Conservation (phyloP, 495 filamentous ascomycete species). For the Penicillium cosmopolitanum region DNA sequence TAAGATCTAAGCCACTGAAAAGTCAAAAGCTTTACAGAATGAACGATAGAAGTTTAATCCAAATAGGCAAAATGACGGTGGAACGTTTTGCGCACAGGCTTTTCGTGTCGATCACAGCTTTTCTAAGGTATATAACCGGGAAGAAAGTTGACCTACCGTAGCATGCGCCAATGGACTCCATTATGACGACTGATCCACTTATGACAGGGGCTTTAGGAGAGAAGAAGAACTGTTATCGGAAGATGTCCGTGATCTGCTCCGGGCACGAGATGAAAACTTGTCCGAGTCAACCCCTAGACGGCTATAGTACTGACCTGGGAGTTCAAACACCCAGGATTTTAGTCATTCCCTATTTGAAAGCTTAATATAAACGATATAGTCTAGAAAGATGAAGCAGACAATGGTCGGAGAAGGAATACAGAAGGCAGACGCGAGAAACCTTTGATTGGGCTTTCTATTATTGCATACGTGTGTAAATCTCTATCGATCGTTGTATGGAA, state of each 20-base stretch:
- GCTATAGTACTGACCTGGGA: neutral
- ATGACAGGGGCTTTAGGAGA: no score
- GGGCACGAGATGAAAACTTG: neutral
- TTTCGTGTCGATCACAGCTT: neutral
- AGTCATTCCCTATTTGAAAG: neutral
- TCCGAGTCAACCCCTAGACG: neutral
- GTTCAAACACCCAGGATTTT: neutral
- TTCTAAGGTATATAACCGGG: neutral
- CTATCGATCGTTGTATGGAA: no score
- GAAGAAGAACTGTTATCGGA: neutral
- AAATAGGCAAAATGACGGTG: conserved; percentile 1
- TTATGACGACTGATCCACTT: no score
- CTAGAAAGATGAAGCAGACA: no score
- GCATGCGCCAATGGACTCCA: no score
- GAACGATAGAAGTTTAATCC: neutral
- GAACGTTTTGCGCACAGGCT: neutral
- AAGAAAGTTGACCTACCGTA: neutral
- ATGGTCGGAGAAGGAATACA: no score
- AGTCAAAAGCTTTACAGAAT: neutral
- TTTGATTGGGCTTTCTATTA: no score
- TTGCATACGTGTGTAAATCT: no score
- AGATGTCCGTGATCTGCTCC: neutral
- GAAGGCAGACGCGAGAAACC: no score
- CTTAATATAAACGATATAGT: no score
- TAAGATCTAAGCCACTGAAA: neutral